Percentiles rank a stretch among this genome's conserved stretches.
phyloP scores from a whole-genome alignment of 306 rosid genomes.

The Ceratonia siliqua region DNA sequence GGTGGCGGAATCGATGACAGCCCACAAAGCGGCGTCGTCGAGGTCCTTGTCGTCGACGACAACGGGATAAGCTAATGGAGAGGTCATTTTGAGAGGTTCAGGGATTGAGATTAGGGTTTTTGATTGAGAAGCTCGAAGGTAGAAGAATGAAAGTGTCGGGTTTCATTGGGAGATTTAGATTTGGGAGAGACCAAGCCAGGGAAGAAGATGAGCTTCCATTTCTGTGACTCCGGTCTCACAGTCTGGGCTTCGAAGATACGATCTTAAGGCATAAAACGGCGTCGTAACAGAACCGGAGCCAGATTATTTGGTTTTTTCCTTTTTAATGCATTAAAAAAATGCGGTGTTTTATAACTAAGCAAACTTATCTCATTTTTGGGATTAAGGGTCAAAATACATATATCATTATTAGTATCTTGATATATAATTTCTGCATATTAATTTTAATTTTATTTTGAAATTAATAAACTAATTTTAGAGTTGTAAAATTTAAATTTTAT shows the following conservation, averaged over 20 bases:
- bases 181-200: background rate
- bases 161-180: conserved; percentile 1
- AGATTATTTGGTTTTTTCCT: too few relatives aligned
- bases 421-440: too few relatives aligned
- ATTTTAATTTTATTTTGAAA: too few relatives aligned
- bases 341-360: too few relatives aligned
- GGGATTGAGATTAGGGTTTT: background rate
- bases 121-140: background rate
- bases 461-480: too few relatives aligned
- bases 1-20: conserved; percentile 82
- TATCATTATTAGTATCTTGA: too few relatives aligned
- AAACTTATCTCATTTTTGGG: too few relatives aligned
- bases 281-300: too few relatives aligned
- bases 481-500: too few relatives aligned
- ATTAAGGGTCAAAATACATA: too few relatives aligned
- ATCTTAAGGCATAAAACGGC: too few relatives aligned
- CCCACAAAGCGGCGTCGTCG: conserved; percentile 92
- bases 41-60: conserved; percentile 76
- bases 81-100: conserved; percentile 40
- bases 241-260: background rate
- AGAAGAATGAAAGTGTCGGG: background rate
- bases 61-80: conserved; percentile 45
- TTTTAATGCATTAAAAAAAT: too few relatives aligned
- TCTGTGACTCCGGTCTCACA: background rate
- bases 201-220: conserved; percentile 17